Conservation (phyloP, 2,329 filamentous ascomycete genomes). For the Penicillium psychrosexuale region DNA sequence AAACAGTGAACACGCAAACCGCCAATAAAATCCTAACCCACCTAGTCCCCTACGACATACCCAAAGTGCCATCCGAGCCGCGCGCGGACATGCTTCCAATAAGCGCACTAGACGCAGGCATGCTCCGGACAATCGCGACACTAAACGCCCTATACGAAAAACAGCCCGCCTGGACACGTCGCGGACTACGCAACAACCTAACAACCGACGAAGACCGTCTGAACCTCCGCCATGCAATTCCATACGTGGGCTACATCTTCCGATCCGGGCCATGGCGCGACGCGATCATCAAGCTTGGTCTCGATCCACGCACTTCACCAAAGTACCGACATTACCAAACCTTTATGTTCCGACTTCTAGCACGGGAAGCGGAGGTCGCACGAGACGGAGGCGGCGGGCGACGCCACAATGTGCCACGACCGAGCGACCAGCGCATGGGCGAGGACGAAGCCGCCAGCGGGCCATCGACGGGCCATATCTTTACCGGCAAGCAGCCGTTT, state of each 20-base stretch:
- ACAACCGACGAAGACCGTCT: conserved; percentile 49
- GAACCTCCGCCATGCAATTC: conserved; percentile 68
- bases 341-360: conserved; percentile 72
- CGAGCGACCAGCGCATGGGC: conserved; percentile 4
- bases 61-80: conserved; percentile 58
- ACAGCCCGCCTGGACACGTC: conserved; percentile 82
- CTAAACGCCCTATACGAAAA: conserved; percentile 65
- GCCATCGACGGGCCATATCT: conserved; percentile 58
- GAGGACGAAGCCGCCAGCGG: neutral
- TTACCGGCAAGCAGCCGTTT: conserved; percentile 70
- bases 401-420: conserved; percentile 28
- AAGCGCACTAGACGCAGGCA: conserved; percentile 51
- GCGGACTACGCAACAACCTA: conserved; percentile 74
- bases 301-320: conserved; percentile 77
- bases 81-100: conserved; percentile 56
- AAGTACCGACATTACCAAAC: conserved; percentile 83
- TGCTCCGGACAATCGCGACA: conserved; percentile 62
- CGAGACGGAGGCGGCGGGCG: conserved; percentile 33
- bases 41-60: conserved; percentile 60
- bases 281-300: conserved; percentile 76
- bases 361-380: conserved; percentile 32
- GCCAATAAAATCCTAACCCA: conserved; percentile 58
- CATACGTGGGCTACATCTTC: conserved; percentile 89
- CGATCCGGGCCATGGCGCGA: conserved; percentile 89
- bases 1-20: conserved; percentile 56